Base-by-base conservation (phyloP, 257 asterid species). In the Marsdenia floribunda region DNA sequence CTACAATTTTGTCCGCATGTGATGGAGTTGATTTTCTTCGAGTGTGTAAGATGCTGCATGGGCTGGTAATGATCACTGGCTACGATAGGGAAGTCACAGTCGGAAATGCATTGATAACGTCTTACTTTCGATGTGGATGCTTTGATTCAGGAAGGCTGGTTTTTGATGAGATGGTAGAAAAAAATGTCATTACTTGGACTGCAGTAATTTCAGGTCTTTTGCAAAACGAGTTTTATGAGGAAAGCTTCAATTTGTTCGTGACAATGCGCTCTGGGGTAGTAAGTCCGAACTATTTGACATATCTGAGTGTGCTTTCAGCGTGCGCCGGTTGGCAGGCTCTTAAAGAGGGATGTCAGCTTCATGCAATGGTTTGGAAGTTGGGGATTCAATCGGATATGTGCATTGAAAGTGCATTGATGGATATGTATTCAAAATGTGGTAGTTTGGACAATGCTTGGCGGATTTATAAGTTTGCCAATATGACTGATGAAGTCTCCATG, bases 131-230 rank as follows among this genome's bases (percentile, higher is more conserved):
- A 66, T 94, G 96, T 29, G 76, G 72, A 24, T 73, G 86, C 80
- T 83, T 81, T 58, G 82, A 78, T 73, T 89, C 83, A 13, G 98
- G 91, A 65, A 79, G 82, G 83, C 81, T 26, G 72, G 90, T 85
- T 80, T 94, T 94, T 59, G 74, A 87, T 50, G 93, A 87, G 85
- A 86, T 89, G 91, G 74, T 18, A 40, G 85, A 82, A 85, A 89
- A 84, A 75, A 90, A 90, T 83, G 99, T 94, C 38, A 87, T 94
- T 68, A 79, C 96, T 72, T 92, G 98, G 98, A 94, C 97, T 19
- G 96, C 97, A 66, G 83, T 76, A 47, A 88, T 94, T 79, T 88
- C 96, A 0, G 96, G 98, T 11, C 89, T 92, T 40, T 89, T 87
- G 44, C 87, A 86, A 63, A 90, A 85, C 75, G 88, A 80, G 70